A percentile compares a stretch with the other conserved stretches of the same genome.
phyloP scores from a whole-genome alignment of 441 rosid species.

The Populus hybrid region DNA sequence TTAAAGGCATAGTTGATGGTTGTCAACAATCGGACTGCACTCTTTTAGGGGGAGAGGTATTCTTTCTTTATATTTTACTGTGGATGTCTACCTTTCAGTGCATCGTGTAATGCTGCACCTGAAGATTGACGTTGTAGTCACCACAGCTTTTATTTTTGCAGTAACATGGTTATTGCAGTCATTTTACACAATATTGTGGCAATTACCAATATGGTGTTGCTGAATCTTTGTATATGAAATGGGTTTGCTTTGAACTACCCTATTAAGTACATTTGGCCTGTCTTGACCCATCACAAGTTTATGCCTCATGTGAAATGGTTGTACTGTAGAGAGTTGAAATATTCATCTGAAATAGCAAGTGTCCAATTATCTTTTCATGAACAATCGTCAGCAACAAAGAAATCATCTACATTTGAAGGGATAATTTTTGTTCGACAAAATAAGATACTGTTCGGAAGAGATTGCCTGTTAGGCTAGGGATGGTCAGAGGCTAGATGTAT shows the following conservation, averaged over 20 bases:
- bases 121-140: not conserved
- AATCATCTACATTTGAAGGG: not conserved
- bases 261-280: not conserved
- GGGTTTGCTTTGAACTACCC: not conserved
- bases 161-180: not conserved
- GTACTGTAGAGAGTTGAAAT: not conserved
- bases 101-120: too few relatives aligned
- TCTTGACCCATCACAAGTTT: not conserved
- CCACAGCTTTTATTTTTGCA: not conserved
- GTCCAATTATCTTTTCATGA: not conserved
- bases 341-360: not conserved
- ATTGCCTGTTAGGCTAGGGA: not conserved
- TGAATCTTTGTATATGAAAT: not conserved
- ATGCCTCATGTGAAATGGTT: not conserved
- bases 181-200: not conserved
- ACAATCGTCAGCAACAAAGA: not conserved
- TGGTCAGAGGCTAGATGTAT: not conserved
- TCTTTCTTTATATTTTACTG: not conserved
- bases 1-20: slow-evolving; percentile 90
- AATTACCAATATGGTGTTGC: not conserved
- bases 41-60: slow-evolving; percentile 97
- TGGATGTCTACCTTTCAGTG: not conserved
- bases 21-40: slow-evolving; percentile 75
- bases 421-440: not conserved
- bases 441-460: not conserved